Evolutionary conservation across 2,329 filamentous ascomycete species (phyloP).

Genomic region (Ploettnerulaceae sp.): DNA sequence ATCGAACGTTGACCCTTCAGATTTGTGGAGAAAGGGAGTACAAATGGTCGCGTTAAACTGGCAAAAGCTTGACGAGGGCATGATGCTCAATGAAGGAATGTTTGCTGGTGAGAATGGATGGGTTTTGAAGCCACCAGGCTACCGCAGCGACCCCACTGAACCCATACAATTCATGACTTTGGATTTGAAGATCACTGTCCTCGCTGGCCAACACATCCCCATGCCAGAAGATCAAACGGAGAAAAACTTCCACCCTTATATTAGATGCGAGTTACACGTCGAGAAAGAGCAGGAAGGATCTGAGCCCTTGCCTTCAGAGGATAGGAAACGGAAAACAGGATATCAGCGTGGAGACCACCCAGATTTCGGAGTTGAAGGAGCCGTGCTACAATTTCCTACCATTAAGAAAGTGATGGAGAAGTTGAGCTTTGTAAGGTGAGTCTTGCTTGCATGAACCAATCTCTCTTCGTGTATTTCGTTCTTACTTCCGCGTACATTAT

Average conservation of each 20-base stretch:
- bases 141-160: slow-evolving; percentile 44
- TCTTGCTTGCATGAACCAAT: slow-evolving; percentile 13
- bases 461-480: background rate
- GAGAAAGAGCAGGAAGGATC: slow-evolving; percentile 49
- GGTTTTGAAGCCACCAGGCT: slow-evolving; percentile 77
- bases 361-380: slow-evolving; percentile 51
- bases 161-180: slow-evolving; percentile 46
- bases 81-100: slow-evolving; percentile 96
- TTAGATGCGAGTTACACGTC: slow-evolving; percentile 77
- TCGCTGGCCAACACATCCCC: slow-evolving; percentile 73
- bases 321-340: slow-evolving; percentile 57
- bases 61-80: slow-evolving; percentile 85
- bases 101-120: slow-evolving; percentile 77
- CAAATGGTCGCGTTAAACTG: slow-evolving; percentile 93
- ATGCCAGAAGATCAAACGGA: slow-evolving; percentile 50
- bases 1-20: slow-evolving; percentile 78
- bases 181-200: slow-evolving; percentile 65
- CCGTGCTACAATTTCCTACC: slow-evolving; percentile 53
- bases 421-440: slow-evolving; percentile 69
- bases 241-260: slow-evolving; percentile 60
- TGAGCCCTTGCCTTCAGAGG: slow-evolving; percentile 44
- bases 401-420: slow-evolving; percentile 58
- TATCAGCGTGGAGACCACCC: slow-evolving; percentile 55
- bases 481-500: background rate
- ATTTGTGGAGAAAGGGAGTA: slow-evolving; percentile 83